Percentiles rank a stretch among this genome's conserved stretches.
These are phyloP conservation scores for Aureobasidium sp. DNA, from an alignment of 2,329 filamentous ascomycete species.

Conservation along the genomic window DNA sequence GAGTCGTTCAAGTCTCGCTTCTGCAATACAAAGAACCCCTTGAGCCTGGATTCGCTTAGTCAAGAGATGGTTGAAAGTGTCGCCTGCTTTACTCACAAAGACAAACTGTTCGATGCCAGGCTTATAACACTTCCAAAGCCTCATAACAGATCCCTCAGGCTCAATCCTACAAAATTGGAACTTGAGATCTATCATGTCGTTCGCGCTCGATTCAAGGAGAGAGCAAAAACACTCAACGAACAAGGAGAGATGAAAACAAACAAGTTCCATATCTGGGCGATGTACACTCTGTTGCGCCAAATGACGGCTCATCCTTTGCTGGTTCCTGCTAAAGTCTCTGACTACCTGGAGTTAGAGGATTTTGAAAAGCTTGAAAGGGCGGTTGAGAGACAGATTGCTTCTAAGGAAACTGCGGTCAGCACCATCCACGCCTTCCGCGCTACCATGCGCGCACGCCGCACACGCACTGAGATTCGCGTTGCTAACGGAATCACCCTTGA, in stretches of 20 bases:
- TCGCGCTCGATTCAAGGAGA: conserved; percentile 33
- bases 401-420: not conserved
- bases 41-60: not conserved
- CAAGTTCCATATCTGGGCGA: conserved; percentile 37
- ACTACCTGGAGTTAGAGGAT: conserved; percentile 39
- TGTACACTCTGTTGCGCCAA: conserved; percentile 47
- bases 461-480: not conserved
- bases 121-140: conserved; percentile 49
- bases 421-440: not conserved
- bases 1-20: not conserved
- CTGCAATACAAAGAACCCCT: not conserved
- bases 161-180: conserved; percentile 48
- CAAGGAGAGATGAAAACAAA: conserved; percentile 26
- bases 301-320: conserved; percentile 44
- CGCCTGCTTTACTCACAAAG: conserved; percentile 49
- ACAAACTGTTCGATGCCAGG: conserved; percentile 46
- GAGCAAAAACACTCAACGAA: conserved; percentile 33
- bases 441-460: not conserved
- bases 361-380: conserved; percentile 34
- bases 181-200: conserved; percentile 49
- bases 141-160: conserved; percentile 33
- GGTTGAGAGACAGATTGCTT: not conserved
- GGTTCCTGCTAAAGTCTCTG: conserved; percentile 38
- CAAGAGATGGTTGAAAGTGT: conserved; percentile 34
- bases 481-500: not conserved